Conservation (phyloP, 2,329 filamentous ascomycete genomes). For the Neofusicoccum cordaticola region DNA sequence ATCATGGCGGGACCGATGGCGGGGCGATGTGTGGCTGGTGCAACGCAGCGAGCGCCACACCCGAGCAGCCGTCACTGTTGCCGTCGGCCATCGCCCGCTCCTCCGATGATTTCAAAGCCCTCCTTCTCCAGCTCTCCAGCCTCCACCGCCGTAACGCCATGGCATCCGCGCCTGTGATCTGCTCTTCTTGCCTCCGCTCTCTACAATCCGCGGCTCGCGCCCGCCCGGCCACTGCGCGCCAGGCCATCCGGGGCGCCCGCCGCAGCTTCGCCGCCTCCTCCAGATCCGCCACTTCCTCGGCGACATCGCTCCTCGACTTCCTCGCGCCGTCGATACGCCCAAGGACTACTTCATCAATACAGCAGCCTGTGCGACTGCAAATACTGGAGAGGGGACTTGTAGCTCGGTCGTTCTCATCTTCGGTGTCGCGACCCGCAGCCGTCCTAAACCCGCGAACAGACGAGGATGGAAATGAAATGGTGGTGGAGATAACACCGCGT, state of each 20-base stretch:
- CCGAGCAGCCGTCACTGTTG: background rate
- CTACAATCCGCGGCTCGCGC: slow-evolving; percentile 9
- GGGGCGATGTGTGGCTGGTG: slow-evolving; percentile 2
- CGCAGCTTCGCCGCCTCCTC: slow-evolving; percentile 5
- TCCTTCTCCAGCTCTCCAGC: background rate
- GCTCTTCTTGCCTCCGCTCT: slow-evolving; percentile 30
- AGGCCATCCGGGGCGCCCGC: background rate
- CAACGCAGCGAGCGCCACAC: background rate
- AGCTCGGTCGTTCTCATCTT: background rate
- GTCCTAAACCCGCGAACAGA: slow-evolving; percentile 72
- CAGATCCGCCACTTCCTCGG: background rate
- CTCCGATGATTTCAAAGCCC: slow-evolving; percentile 12
- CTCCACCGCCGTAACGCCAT: slow-evolving; percentile 10
- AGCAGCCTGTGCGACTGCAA: background rate
- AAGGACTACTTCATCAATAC: background rate
- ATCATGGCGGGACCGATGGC: background rate
- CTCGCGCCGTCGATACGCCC: background rate
- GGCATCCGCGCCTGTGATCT: slow-evolving; percentile 29
- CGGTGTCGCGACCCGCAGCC: slow-evolving; percentile 25
- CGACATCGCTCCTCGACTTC: slow-evolving; percentile 1
- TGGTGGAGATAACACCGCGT: slow-evolving; percentile 76
- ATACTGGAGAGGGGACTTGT: background rate
- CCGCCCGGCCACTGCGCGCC: background rate
- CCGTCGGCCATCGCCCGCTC: background rate
- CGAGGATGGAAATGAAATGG: slow-evolving; percentile 81